phyloP scores from a whole-genome alignment of 2,329 filamentous ascomycete species.

The Curvularia spicifera region DNA sequence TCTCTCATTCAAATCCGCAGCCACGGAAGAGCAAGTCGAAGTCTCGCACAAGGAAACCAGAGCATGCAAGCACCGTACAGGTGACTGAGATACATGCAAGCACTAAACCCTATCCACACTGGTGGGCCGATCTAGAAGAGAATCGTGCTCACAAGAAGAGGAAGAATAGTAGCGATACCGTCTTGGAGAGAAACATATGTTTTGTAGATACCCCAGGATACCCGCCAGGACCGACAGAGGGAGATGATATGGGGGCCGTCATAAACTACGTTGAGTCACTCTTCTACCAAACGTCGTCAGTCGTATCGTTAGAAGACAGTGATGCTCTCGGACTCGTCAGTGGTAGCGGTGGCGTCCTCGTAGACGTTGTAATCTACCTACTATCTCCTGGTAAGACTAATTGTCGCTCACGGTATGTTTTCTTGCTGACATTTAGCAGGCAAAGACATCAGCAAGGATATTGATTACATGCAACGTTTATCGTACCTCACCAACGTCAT shows the following conservation, averaged over 20 bases:
- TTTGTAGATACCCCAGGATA: constrained; percentile 86
- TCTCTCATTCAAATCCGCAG: constrained; percentile 34
- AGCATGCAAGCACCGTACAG: constrained; percentile 29
- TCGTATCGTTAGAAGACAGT: constrained; percentile 68
- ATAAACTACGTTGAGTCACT: constrained; percentile 76
- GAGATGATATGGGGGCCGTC: constrained; percentile 38
- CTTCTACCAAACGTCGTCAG: constrained; percentile 67
- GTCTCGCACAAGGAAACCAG: constrained; percentile 34
- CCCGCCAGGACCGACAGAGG: constrained; percentile 51
- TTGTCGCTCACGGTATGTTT: neutral
- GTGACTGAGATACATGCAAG: constrained; percentile 55
- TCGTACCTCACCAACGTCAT: constrained; percentile 81
- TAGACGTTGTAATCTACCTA: constrained; percentile 86
- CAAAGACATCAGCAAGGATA: constrained; percentile 61
- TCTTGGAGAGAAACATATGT: constrained; percentile 90
- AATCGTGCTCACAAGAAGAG: constrained; percentile 64
- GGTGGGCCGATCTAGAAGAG: constrained; percentile 84
- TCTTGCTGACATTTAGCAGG: constrained; percentile 37
- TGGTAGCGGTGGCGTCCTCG: constrained; percentile 79
- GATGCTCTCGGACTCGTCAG: constrained; percentile 81
- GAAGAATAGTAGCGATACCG: constrained; percentile 73
- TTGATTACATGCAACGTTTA: constrained; percentile 74
- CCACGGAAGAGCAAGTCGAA: constrained; percentile 33
- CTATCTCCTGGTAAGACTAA: constrained; percentile 69
- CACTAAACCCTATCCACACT: constrained; percentile 74